A percentile compares a stretch with the other conserved stretches of the same genome.
phyloP scores from a whole-genome alignment of 139 green algal genomes.

The Spirogloea muscicola region DNA sequence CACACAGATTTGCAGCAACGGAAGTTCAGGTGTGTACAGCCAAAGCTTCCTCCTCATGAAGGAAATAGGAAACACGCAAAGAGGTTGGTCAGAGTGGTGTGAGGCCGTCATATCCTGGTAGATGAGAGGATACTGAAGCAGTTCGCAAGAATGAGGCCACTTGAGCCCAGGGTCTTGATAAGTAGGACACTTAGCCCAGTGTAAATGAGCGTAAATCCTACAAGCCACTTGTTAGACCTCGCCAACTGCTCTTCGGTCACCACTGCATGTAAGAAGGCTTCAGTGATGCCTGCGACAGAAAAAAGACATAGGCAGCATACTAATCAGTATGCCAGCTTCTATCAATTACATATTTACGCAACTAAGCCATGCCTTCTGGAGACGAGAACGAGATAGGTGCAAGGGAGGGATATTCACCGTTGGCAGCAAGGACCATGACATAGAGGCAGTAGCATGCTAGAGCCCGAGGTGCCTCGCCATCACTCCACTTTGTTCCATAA shows the following conservation, averaged over 20 bases:
- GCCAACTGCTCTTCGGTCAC: conserved; percentile 11
- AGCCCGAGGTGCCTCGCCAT: conserved; percentile 13
- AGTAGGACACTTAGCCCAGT: conserved; percentile 32
- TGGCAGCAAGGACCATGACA: conserved; percentile 39
- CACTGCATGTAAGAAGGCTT: conserved; percentile 43
- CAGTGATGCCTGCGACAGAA: conserved; percentile 25
- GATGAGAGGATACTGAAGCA: conserved; percentile 43
- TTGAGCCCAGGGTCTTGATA: conserved; percentile 20
- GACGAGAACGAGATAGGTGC: too few species aligned
- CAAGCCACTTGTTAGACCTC: conserved; percentile 33
- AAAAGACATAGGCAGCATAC: too few species aligned
- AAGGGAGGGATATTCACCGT: conserved; percentile 8
- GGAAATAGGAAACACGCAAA: neutral
- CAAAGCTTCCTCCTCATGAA: neutral
- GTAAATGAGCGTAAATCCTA: conserved; percentile 47
- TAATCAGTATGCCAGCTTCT: too few species aligned
- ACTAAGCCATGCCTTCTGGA: too few species aligned
- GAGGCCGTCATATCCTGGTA: too few species aligned
- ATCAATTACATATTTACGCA: too few species aligned
- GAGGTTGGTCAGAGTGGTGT: neutral
- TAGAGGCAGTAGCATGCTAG: conserved; percentile 43
- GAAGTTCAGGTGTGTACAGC: neutral
- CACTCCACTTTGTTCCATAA: conserved; percentile 35
- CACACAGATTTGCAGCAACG: neutral
- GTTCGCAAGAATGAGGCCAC: conserved; percentile 50